Base-by-base conservation (phyloP, 148 eudicot species). In the Vaccinium darrowii region DNA sequence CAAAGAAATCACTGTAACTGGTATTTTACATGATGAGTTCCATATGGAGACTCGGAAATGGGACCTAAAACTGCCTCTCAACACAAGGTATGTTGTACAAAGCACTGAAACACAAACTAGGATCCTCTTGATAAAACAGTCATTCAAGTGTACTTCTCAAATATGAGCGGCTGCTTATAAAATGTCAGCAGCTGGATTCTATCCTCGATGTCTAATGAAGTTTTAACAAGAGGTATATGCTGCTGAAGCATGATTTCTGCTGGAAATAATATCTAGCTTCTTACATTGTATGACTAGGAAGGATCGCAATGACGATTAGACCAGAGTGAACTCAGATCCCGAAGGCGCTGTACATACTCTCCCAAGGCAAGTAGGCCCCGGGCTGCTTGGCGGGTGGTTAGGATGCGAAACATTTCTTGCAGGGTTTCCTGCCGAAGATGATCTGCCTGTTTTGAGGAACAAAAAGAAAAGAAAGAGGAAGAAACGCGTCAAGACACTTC, bases 261-360 rank as follows among this genome's bases (percentile, higher is more conserved):
- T 54, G 81, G 67, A 73, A 77, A 15, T 75, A 62, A 33, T 13
- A 75, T 33, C 72, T 13, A 53, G 72, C 11, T 54, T 10, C 72
- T 76, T n/a, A 39, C 19, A 49, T 27, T 33, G 58, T 69, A 33
- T 62, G 33, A 49, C 54, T 90, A 90, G 67, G 91, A 85, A 36
- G 93, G 90, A 36, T 93, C 93, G 25, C 84, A 86, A 75, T 89
- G 85, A 12, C 92, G 95, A 65, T 83, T 88, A 78, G 92, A 69
- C 98, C 98, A 95, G 53, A 86, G 82, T 33, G 89, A 91, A 84
- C 98, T 94, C 52, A 95, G 86, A 65, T 91, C 92, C 79, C 96
- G 89, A n/a, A 95, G 94, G 76, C 96, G 95, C 76, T 94, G 91
- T 57, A 91, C 90, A 85, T 95, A 95, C 89, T 95, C 98, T 53